Evolutionary conservation across 805 yeast genomes (phyloP).

Genomic region (Citeromyces matritensis): DNA sequence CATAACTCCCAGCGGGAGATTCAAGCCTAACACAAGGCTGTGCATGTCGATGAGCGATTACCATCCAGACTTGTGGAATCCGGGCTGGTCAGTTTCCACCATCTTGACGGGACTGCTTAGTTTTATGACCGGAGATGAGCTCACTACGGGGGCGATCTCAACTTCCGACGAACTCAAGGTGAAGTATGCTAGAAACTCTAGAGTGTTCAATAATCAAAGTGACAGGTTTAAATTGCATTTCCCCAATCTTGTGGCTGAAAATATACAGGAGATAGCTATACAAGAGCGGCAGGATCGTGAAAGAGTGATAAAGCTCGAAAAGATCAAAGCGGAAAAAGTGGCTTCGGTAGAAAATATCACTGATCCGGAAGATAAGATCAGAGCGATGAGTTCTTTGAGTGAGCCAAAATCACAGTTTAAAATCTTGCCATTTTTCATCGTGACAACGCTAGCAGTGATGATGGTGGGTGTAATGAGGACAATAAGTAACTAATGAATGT

Average conservation of each 20-base stretch:
- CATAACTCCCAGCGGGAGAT: slow-evolving; percentile 84
- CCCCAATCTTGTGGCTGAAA: slow-evolving; percentile 45
- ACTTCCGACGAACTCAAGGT: slow-evolving; percentile 46
- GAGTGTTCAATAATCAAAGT: slow-evolving; percentile 46
- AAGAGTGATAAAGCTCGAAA: slow-evolving; percentile 1
- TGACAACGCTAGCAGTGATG: background rate
- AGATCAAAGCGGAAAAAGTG: slow-evolving; percentile 11
- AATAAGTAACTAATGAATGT: background rate
- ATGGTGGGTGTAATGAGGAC: background rate
- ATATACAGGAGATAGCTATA: slow-evolving; percentile 14
- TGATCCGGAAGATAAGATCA: slow-evolving; percentile 62
- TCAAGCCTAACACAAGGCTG: slow-evolving; percentile 63
- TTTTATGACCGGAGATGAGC: slow-evolving; percentile 82
- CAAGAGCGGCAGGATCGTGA: slow-evolving; percentile 4
- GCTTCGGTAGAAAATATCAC: slow-evolving; percentile 20
- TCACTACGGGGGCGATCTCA: slow-evolving; percentile 68
- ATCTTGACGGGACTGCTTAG: slow-evolving; percentile 77
- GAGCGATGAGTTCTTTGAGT: slow-evolving; percentile 16
- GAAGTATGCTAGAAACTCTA: slow-evolving; percentile 42
- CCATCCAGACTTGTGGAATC: slow-evolving; percentile 93
- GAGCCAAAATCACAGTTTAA: background rate
- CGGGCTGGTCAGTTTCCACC: slow-evolving; percentile 89
- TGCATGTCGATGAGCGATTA: slow-evolving; percentile 90
- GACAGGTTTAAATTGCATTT: slow-evolving; percentile 37
- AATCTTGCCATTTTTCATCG: background rate